Percentiles rank a stretch among this genome's conserved stretches.
These are phyloP conservation scores for Limonomyces culmigenus DNA, from an alignment of 1,284 basidiomycete species.

Conservation along the genomic window DNA sequence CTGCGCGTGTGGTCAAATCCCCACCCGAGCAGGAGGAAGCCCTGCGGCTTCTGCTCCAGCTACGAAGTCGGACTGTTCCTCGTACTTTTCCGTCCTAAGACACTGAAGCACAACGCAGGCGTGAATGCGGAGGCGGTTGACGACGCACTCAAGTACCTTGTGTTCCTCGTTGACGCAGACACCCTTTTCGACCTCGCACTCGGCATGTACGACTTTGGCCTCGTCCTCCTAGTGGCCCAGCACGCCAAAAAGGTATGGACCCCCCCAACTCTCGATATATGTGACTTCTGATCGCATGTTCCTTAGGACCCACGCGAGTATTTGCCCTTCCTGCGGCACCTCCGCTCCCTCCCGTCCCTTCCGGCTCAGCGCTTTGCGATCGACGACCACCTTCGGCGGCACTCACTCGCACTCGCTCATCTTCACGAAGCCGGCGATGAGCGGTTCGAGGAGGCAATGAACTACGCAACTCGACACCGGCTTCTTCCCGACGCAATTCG, in stretches of 20 bases:
- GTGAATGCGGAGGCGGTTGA: constrained; percentile 67
- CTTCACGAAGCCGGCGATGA: constrained; percentile 59
- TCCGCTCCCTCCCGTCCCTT: constrained; percentile 64
- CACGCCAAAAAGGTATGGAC: constrained; percentile 77
- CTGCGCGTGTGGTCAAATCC: constrained; percentile 82
- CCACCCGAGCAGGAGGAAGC: constrained; percentile 88
- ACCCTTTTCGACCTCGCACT: constrained; percentile 86
- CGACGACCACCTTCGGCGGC: constrained; percentile 79
- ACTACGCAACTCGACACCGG: constrained; percentile 67
- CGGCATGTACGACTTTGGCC: constrained; percentile 96
- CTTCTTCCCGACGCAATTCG: constrained; percentile 61
- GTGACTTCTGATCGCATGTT: background rate
- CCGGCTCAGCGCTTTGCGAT: constrained; percentile 88
- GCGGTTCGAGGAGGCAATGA: constrained; percentile 65
- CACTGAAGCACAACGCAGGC: constrained; percentile 23
- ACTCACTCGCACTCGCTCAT: constrained; percentile 62
- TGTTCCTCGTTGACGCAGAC: constrained; percentile 93
- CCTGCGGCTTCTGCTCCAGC: constrained; percentile 56
- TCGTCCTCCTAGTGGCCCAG: constrained; percentile 93
- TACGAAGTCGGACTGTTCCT: constrained; percentile 40
- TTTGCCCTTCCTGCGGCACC: constrained; percentile 85
- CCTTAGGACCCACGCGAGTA: constrained; percentile 91
- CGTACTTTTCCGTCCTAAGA: background rate
- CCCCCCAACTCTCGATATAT: constrained; percentile 2
- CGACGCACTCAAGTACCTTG: constrained; percentile 95